phyloP scores from a whole-genome alignment of 2,329 filamentous ascomycete species.

The Fusarium sp. region DNA sequence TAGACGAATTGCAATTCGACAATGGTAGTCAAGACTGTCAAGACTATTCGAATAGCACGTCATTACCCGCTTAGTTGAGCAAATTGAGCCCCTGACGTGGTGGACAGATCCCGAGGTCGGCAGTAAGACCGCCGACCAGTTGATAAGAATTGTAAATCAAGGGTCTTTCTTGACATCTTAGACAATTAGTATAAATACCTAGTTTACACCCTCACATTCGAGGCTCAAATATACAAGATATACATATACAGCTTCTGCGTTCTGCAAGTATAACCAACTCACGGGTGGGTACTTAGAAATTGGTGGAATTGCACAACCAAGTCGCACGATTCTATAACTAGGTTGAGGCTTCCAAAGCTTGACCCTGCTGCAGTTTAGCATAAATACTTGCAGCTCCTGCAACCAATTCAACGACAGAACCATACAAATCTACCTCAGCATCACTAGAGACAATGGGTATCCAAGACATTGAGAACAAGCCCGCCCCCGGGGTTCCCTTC shows the following conservation, averaged over 20 bases:
- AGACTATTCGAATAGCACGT: constrained; percentile 13
- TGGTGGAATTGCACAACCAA: constrained; percentile 12
- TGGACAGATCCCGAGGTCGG: neutral
- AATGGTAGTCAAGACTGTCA: neutral
- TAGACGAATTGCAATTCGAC: neutral
- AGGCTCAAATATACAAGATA: neutral
- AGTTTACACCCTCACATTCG: neutral
- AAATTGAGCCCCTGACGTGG: neutral
- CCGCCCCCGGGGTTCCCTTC: constrained; percentile 64
- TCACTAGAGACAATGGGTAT: constrained; percentile 31
- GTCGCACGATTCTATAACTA: constrained; percentile 13
- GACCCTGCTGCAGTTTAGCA: constrained; percentile 1
- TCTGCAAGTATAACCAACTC: neutral
- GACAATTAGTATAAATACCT: constrained; percentile 12
- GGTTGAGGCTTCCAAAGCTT: neutral
- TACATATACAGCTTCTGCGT: neutral
- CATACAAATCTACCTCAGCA: neutral
- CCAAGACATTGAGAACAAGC: constrained; percentile 53
- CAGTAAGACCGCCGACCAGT: neutral
- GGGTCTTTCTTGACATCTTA: neutral
- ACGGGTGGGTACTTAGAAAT: neutral
- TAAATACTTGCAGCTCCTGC: constrained; percentile 20
- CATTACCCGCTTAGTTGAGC: constrained; percentile 24
- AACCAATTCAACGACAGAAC: neutral
- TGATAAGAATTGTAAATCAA: neutral